Percentiles rank a stretch among this genome's conserved stretches.
Conservation (phyloP, 169 alveolate genomes). For the Eimeria maxima region DNA sequence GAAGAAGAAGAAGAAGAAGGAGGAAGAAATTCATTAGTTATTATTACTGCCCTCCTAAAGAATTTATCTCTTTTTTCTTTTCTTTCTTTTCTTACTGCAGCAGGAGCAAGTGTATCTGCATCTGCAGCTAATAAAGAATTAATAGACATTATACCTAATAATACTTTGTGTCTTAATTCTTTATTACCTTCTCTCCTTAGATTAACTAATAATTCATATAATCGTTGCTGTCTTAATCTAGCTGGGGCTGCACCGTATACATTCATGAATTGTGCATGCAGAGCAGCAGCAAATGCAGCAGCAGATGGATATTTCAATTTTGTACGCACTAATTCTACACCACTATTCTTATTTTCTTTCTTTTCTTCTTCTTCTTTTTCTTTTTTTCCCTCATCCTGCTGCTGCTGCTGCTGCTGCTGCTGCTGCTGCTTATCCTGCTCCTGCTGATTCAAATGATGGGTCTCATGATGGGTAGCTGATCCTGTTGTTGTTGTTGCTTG, state of each 20-base stretch:
- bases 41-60: slow-evolving; percentile 85
- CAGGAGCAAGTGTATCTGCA: slow-evolving; percentile 88
- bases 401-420: not conserved
- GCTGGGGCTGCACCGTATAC: not conserved
- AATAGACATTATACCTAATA: slow-evolving; percentile 84
- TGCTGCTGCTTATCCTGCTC: not conserved
- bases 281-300: slow-evolving; percentile 58
- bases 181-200: slow-evolving; percentile 87
- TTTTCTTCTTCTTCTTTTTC: not conserved
- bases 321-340: not conserved
- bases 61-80: slow-evolving; percentile 86
- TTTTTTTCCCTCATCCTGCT: not conserved
- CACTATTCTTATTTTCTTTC: not conserved
- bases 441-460: not conserved
- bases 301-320: slow-evolving; percentile 5
- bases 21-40: slow-evolving; percentile 67
- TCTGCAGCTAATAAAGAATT: slow-evolving; percentile 85
- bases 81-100: slow-evolving; percentile 81
- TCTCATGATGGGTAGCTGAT: too few relatives aligned
- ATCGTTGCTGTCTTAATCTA: slow-evolving; percentile 85
- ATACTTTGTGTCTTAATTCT: slow-evolving; percentile 86
- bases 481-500: too few relatives aligned
- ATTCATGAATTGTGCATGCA: slow-evolving; percentile 44
- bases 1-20: too few relatives aligned
- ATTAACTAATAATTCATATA: slow-evolving; percentile 86